Evolutionary conservation across 148 eudicot genomes (phyloP).

Genomic region (Talinum fruticosum): DNA sequence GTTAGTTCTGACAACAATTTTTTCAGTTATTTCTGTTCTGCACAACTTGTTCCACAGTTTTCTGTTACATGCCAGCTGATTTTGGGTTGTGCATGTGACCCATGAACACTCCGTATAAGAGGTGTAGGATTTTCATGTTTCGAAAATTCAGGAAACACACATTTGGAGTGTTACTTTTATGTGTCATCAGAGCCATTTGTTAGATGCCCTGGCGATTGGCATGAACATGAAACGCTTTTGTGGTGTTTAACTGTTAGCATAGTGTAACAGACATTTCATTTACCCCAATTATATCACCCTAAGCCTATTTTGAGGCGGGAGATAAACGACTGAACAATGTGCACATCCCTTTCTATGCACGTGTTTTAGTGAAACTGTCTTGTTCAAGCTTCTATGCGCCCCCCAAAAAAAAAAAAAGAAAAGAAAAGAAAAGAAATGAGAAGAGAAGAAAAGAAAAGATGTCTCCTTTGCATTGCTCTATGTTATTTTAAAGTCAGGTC

Average conservation of each 20-base stretch:
- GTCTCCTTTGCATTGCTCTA: not conserved
- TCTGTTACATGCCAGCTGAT: not conserved
- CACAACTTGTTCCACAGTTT: not conserved
- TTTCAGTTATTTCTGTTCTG: too few relatives aligned
- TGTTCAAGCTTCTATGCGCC: not conserved
- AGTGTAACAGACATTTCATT: not conserved
- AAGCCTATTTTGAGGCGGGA: not conserved
- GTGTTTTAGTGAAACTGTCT: not conserved
- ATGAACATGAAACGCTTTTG: conserved; percentile 4
- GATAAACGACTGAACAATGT: not conserved
- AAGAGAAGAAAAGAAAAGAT: not conserved
- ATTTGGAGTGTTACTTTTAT: not conserved
- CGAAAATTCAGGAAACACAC: not conserved
- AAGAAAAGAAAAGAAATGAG: not conserved
- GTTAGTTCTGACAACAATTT: not conserved
- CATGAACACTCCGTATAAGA: not conserved
- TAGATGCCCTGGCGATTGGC: not conserved
- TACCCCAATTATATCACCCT: not conserved
- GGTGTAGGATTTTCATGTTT: not conserved
- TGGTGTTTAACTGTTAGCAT: not conserved
- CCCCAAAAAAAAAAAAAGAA: not conserved
- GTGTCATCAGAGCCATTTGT: not conserved
- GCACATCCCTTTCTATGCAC: not conserved
- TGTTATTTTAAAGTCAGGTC: not conserved
- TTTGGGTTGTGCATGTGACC: not conserved